Percentiles rank a stretch among this genome's conserved stretches.
Conservation (phyloP, 2,329 filamentous ascomycete genomes). For the Alternaria ethzedia region DNA sequence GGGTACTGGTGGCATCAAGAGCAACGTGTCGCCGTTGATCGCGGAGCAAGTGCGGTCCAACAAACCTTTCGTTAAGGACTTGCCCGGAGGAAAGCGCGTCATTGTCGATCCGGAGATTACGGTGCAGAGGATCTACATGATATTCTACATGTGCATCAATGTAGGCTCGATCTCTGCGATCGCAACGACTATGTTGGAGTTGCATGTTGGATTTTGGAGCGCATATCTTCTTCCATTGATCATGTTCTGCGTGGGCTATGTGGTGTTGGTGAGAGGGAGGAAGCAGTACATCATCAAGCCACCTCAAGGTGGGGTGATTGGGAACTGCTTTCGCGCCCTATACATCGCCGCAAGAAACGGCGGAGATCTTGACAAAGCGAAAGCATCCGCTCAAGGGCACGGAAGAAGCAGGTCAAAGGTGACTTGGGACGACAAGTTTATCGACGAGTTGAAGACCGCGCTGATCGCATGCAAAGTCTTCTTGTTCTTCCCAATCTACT, state of each 20-base stretch:
- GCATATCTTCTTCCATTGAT: constrained; percentile 68
- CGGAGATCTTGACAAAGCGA: constrained; percentile 65
- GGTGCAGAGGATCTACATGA: constrained; percentile 59
- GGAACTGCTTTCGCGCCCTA: constrained; percentile 62
- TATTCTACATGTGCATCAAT: constrained; percentile 78
- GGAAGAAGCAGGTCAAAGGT: constrained; percentile 51
- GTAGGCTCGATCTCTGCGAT: constrained; percentile 72
- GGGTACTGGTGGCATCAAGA: constrained; percentile 82
- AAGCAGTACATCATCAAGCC: constrained; percentile 47
- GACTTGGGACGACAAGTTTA: constrained; percentile 72
- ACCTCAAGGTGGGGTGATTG: constrained; percentile 47
- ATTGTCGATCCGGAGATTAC: constrained; percentile 56
- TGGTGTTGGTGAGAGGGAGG: constrained; percentile 52
- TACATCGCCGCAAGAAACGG: constrained; percentile 62
- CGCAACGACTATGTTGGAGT: constrained; percentile 73
- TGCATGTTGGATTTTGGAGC: constrained; percentile 73
- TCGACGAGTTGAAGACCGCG: constrained; percentile 74
- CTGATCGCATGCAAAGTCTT: constrained; percentile 74
- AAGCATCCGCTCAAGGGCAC: constrained; percentile 60
- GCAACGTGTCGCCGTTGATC: constrained; percentile 68
- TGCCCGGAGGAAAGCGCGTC: constrained; percentile 49
- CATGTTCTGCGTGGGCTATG: constrained; percentile 70
- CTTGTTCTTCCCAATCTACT: constrained; percentile 56
- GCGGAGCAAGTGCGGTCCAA: constrained; percentile 56
- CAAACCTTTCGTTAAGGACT: constrained; percentile 49